A percentile compares a stretch with the other conserved stretches of the same genome.
These are phyloP conservation scores for Sungouiozyma ichnusensis DNA, from an alignment of 805 yeast species.

Conservation along the genomic window DNA sequence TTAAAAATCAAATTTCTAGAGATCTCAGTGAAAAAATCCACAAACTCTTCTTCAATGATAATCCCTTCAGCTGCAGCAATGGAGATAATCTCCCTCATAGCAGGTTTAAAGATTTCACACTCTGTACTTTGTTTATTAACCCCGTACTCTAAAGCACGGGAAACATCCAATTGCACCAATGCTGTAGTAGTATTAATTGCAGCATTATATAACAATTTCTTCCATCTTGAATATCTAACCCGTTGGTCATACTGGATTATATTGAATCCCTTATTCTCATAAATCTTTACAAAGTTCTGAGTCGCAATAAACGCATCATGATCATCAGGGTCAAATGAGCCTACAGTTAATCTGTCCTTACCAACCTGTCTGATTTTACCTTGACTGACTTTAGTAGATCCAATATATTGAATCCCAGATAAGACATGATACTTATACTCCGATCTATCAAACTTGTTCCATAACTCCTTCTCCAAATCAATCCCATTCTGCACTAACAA, in stretches of 20 bases:
- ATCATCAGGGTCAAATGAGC: slow-evolving; percentile 38
- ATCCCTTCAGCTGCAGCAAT: slow-evolving; percentile 56
- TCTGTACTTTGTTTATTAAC: slow-evolving; percentile 29
- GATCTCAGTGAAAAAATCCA: slow-evolving; percentile 40
- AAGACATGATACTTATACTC: slow-evolving; percentile 27
- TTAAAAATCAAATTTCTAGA: slow-evolving; percentile 43
- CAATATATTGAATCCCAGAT: slow-evolving; percentile 57
- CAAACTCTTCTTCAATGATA: slow-evolving; percentile 36
- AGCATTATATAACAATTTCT: slow-evolving; percentile 57
- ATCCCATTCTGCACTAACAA: slow-evolving; percentile 61
- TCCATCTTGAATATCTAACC: slow-evolving; percentile 46
- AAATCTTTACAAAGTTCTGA: slow-evolving; percentile 31
- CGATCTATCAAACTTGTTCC: slow-evolving; percentile 35
- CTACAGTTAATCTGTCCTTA: slow-evolving; percentile 40
- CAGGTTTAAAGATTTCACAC: slow-evolving; percentile 33
- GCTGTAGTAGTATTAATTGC: slow-evolving; percentile 52
- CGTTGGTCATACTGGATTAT: slow-evolving; percentile 32
- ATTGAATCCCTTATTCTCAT: slow-evolving; percentile 34
- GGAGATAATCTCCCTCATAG: slow-evolving; percentile 51
- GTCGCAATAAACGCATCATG: slow-evolving; percentile 28
- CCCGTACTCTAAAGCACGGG: slow-evolving; percentile 38
- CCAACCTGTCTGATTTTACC: slow-evolving; percentile 43
- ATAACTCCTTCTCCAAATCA: slow-evolving; percentile 48
- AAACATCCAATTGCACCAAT: slow-evolving; percentile 45
- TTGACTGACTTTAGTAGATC: slow-evolving; percentile 39